Evolutionary conservation across 2,329 filamentous ascomycete species (phyloP).

Genomic region (Phialophora verrucosa): DNA sequence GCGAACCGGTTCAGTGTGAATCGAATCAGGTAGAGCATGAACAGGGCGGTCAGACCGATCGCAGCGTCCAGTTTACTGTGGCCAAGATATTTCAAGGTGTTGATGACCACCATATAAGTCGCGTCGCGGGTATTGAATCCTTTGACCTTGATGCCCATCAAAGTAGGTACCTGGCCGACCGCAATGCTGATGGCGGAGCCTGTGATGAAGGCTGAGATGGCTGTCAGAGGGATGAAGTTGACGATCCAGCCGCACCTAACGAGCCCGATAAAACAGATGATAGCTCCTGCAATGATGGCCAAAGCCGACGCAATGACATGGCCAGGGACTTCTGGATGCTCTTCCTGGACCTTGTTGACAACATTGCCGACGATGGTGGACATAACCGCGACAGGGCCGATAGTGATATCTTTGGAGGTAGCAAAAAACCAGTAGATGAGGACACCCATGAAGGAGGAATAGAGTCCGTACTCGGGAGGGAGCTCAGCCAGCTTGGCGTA

Average conservation of each 20-base stretch:
- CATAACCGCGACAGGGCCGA: constrained; percentile 94
- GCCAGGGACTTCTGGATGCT: constrained; percentile 61
- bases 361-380: constrained; percentile 88
- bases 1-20: constrained; percentile 67
- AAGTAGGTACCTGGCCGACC: constrained; percentile 77
- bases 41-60: constrained; percentile 82
- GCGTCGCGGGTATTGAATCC: constrained; percentile 75
- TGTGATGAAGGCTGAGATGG: constrained; percentile 95
- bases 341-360: constrained; percentile 65
- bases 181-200: constrained; percentile 90
- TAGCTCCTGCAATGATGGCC: constrained; percentile 75
- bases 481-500: constrained; percentile 85
- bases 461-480: constrained; percentile 82
- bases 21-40: constrained; percentile 78
- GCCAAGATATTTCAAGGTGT: constrained; percentile 75
- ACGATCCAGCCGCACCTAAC: constrained; percentile 86
- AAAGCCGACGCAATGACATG: constrained; percentile 78
- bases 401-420: constrained; percentile 98
- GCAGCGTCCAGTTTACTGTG: constrained; percentile 76
- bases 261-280: constrained; percentile 79
- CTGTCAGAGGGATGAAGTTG: constrained; percentile 87
- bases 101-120: constrained; percentile 83
- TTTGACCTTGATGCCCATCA: constrained; percentile 76
- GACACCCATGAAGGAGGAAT: constrained; percentile 95
- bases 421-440: constrained; percentile 97